phyloP scores from a whole-genome alignment of 169 alveolate genomes.

The Miamiensis avidus region DNA sequence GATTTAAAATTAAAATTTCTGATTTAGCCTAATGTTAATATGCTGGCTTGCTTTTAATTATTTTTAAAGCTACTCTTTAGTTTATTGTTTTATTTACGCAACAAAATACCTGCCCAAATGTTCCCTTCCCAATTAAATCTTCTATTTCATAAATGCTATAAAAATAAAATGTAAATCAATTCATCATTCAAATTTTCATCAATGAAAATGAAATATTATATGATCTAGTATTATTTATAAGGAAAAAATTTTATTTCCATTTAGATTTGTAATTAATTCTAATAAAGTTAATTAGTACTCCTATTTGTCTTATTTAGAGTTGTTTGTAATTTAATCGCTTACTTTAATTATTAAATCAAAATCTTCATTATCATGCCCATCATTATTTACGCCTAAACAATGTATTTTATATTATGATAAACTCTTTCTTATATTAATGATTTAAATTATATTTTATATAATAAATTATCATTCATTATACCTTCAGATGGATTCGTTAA shows the following conservation, averaged over 20 bases:
- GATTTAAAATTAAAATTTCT: slow-evolving; percentile 56
- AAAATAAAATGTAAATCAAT: too few relatives aligned
- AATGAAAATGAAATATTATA: too few relatives aligned
- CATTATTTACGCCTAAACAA: too few relatives aligned
- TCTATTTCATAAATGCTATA: slow-evolving; percentile 49
- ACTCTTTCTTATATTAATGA: background rate
- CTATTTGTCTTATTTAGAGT: too few relatives aligned
- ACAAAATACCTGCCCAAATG: slow-evolving; percentile 76
- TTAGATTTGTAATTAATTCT: too few relatives aligned
- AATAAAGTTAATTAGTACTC: too few relatives aligned
- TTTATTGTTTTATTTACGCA: slow-evolving; percentile 29
- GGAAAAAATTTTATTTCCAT: too few relatives aligned
- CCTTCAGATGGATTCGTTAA: background rate
- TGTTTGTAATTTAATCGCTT: background rate
- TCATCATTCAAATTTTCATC: too few relatives aligned
- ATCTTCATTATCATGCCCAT: background rate
- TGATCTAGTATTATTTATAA: too few relatives aligned
- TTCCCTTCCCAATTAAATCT: slow-evolving; percentile 74
- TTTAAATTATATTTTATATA: too few relatives aligned
- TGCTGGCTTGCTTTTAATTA: slow-evolving; percentile 68
- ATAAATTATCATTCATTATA: too few relatives aligned
- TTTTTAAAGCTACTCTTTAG: slow-evolving; percentile 34
- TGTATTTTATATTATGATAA: too few relatives aligned
- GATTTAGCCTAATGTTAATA: slow-evolving; percentile 59
- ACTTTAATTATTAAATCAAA: background rate